Conservation (phyloP, 148 eudicot species). For the Rhododendron molle region DNA sequence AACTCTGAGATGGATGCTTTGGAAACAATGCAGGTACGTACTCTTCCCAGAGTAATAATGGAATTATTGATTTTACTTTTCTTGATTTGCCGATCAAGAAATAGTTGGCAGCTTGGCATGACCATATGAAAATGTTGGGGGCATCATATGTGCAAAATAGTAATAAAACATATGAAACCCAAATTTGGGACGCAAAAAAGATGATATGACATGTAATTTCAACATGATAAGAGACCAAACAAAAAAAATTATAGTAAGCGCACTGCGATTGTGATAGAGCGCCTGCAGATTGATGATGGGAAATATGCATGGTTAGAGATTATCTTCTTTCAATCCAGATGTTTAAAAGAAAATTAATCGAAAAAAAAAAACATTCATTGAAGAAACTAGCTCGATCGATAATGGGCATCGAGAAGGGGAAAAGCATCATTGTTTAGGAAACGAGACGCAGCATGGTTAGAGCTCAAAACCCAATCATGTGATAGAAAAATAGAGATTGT, state of each 20-base stretch:
- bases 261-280: not conserved
- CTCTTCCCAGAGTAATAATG: not conserved
- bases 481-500: not conserved
- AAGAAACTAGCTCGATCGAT: no score
- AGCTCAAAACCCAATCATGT: not conserved
- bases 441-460: not conserved
- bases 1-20: slow-evolving; percentile 74
- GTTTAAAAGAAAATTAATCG: no score
- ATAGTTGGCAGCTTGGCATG: not conserved
- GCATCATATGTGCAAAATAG: not conserved
- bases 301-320: not conserved
- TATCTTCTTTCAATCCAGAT: not conserved
- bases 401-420: not conserved
- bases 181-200: not conserved
- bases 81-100: not conserved
- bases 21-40: slow-evolving; percentile 50
- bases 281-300: not conserved
- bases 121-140: not conserved
- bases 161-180: not conserved
- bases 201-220: not conserved
- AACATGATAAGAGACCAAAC: not conserved
- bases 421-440: not conserved
- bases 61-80: not conserved
- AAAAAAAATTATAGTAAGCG: not conserved
- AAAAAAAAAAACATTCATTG: not conserved